A percentile compares a stretch with the other conserved stretches of the same genome.
phyloP scores from a whole-genome alignment of 2,329 filamentous ascomycete species.

The Aureobasidium sp. region DNA sequence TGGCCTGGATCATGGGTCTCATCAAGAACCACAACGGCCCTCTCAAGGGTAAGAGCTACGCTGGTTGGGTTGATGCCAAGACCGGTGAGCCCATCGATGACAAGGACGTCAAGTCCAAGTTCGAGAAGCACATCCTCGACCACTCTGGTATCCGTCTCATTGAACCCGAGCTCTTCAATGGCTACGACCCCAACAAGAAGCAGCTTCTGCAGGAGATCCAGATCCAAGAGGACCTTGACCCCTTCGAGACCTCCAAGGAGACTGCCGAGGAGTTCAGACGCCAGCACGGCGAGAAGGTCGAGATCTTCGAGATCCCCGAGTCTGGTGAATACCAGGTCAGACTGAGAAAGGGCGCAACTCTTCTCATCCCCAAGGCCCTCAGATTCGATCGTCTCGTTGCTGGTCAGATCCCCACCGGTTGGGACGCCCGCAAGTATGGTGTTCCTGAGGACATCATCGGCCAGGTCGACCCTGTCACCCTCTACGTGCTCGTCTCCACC shows the following conservation, averaged over 20 bases:
- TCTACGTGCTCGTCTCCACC: slow-evolving; percentile 90
- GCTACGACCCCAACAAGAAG: slow-evolving; percentile 98
- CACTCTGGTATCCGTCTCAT: slow-evolving; percentile 96
- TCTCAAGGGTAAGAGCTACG: slow-evolving; percentile 92
- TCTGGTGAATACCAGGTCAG: slow-evolving; percentile 91
- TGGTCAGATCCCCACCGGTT: slow-evolving; percentile 92
- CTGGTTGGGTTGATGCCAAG: slow-evolving; percentile 94
- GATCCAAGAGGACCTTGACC: slow-evolving; percentile 92
- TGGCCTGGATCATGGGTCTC: slow-evolving; percentile 99
- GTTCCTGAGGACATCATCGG: slow-evolving; percentile 95
- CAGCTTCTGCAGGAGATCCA: slow-evolving; percentile 96
- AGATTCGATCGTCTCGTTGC: slow-evolving; percentile 96
- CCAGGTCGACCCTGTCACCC: slow-evolving; percentile 91
- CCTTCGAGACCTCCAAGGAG: slow-evolving; percentile 95
- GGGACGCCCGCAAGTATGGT: slow-evolving; percentile 94
- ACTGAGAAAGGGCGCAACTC: slow-evolving; percentile 87
- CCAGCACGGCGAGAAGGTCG: slow-evolving; percentile 94
- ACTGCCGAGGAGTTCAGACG: slow-evolving; percentile 95
- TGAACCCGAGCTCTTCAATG: slow-evolving; percentile 91
- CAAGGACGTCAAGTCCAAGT: slow-evolving; percentile 95
- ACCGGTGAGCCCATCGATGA: slow-evolving; percentile 92
- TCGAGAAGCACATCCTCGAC: slow-evolving; percentile 92
- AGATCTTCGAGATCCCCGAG: slow-evolving; percentile 90
- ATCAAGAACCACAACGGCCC: slow-evolving; percentile 98
- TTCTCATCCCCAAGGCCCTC: slow-evolving; percentile 94